These are phyloP conservation scores for Flaveria trinervia DNA, from an alignment of 129 eudicot genomes.

Conservation along the genomic window DNA sequence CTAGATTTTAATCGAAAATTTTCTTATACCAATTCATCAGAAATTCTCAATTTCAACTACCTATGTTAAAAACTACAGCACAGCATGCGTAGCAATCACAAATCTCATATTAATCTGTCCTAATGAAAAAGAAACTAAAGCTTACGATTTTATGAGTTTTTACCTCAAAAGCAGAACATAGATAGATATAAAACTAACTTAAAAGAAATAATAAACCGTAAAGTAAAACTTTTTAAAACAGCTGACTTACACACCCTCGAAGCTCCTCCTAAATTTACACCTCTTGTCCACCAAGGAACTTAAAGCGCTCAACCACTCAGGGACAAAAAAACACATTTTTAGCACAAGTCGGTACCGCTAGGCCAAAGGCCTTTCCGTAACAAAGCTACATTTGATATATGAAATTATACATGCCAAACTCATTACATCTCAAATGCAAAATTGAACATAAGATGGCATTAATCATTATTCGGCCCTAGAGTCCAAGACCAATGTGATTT, in stretches of 20 bases:
- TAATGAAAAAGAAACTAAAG: not conserved
- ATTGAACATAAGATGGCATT: no score
- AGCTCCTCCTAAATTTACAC: no score
- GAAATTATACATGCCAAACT: not conserved
- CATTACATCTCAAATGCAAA: not conserved
- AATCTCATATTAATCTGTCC: not conserved
- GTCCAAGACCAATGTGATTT: no score
- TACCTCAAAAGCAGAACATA: not conserved
- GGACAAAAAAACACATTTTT: no score
- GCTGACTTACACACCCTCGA: no score
- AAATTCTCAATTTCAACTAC: not conserved
- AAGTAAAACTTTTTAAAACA: not conserved
- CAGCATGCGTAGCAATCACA: conserved; percentile 7
- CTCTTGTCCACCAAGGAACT: no score
- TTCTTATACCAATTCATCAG: not conserved
- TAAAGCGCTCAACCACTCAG: no score
- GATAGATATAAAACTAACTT: not conserved
- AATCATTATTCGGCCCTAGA: no score
- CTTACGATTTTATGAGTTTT: not conserved
- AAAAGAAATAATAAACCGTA: not conserved
- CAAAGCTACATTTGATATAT: not conserved
- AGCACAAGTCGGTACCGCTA: no score
- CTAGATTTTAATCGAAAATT: not conserved
- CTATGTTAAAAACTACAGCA: not conserved
- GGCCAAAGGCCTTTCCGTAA: no score